These are phyloP conservation scores for Paramarasmius palmivorus DNA, from an alignment of 1,284 basidiomycete species.

Conservation along the genomic window DNA sequence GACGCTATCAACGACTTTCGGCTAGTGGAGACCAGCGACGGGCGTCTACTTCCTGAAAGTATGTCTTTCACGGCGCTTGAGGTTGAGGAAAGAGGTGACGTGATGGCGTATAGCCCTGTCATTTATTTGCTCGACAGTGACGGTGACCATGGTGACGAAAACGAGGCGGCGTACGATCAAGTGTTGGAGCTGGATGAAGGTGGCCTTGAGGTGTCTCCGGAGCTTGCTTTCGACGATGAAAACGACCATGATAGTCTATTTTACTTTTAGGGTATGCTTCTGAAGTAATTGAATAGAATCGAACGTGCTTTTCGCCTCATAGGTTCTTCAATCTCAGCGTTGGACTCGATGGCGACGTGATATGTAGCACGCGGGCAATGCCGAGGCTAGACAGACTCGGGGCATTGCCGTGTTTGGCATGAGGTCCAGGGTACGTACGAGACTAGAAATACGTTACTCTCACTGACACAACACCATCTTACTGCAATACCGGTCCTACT, in stretches of 20 bases:
- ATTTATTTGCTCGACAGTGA: not conserved
- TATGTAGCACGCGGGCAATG: too few relatives aligned
- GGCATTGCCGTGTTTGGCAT: not conserved
- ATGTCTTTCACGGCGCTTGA: too few relatives aligned
- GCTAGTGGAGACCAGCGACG: too few relatives aligned
- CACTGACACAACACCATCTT: not conserved
- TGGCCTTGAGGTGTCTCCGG: not conserved
- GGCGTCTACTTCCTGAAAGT: too few relatives aligned
- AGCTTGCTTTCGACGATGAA: not conserved
- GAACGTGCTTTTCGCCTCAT: too few relatives aligned
- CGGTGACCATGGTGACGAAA: not conserved
- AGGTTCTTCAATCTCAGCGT: too few relatives aligned
- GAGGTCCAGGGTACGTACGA: conserved; percentile 2
- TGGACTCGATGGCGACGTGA: too few relatives aligned
- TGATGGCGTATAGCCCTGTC: too few relatives aligned
- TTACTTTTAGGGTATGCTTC: too few relatives aligned
- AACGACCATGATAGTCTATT: too few relatives aligned
- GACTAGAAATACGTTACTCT: not conserved
- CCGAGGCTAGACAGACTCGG: not conserved
- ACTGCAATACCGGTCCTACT: not conserved
- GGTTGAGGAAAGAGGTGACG: too few relatives aligned
- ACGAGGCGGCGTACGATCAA: not conserved
- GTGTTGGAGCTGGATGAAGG: not conserved
- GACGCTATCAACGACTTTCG: not conserved
- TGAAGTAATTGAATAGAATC: too few relatives aligned